Evolutionary conservation across 306 rosid genomes (phyloP).

Genomic region (Fragaria iinumae): DNA sequence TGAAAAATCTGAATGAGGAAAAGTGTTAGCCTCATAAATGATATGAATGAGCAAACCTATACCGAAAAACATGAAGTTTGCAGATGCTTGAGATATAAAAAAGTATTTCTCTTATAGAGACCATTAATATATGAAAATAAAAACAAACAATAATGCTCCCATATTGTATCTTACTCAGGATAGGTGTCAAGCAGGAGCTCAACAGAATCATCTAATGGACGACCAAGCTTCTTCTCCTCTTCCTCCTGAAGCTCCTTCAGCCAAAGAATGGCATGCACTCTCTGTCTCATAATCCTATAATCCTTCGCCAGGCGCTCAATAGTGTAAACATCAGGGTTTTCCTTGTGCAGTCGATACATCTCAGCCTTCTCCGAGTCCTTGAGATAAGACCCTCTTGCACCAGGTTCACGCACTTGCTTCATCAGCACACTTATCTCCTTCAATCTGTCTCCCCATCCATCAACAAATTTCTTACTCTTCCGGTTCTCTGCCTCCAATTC

Average conservation of each 20-base stretch:
- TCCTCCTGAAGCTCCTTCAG: conserved; percentile 84
- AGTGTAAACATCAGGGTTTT: conserved; percentile 70
- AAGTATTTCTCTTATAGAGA: not conserved
- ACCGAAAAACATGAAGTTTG: not conserved
- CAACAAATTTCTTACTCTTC: conserved; percentile 43
- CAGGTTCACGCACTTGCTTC: conserved; percentile 84
- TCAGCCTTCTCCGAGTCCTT: conserved; percentile 87
- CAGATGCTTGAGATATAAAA: not conserved
- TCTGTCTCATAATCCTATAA: conserved; percentile 91
- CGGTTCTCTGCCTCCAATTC: conserved; percentile 55
- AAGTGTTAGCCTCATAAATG: not conserved
- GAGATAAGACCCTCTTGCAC: conserved; percentile 81
- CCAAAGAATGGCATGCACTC: conserved; percentile 96
- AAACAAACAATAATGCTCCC: not conserved
- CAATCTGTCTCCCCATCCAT: conserved; percentile 61
- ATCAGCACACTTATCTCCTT: conserved; percentile 43
- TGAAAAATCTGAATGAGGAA: conserved; percentile 65
- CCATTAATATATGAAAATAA: not conserved
- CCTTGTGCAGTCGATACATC: conserved; percentile 73
- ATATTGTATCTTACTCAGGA: conserved; percentile 63
- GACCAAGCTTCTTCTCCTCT: conserved; percentile 80
- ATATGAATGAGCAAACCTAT: not conserved
- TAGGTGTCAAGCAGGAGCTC: conserved; percentile 77
- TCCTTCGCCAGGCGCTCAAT: conserved; percentile 81
- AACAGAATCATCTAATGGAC: conserved; percentile 79